These are phyloP conservation scores for Lactarius evosmus DNA, from an alignment of 768 basidiomycete genomes.

Conservation along the genomic window DNA sequence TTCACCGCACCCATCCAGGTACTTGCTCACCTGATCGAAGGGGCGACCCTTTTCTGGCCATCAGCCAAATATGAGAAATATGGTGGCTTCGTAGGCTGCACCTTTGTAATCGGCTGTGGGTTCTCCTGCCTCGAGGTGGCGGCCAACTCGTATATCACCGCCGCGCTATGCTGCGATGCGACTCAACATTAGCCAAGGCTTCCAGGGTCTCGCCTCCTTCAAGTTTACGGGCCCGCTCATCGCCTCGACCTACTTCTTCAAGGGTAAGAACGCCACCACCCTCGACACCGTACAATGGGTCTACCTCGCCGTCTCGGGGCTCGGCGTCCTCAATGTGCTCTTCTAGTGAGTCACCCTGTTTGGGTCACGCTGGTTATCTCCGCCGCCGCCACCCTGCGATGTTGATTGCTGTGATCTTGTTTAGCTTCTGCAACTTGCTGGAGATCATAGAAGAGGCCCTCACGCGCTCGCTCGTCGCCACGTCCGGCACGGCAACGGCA, in stretches of 20 bases:
- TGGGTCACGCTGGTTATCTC: not conserved
- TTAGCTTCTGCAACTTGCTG: slow-evolving; percentile 61
- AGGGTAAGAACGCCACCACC: slow-evolving; percentile 54
- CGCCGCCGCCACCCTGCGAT: slow-evolving; percentile 6
- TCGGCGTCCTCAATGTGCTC: slow-evolving; percentile 61
- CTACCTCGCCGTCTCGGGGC: slow-evolving; percentile 60
- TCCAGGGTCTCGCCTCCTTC: slow-evolving; percentile 74
- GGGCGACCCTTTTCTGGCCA: slow-evolving; percentile 79
- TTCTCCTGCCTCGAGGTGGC: slow-evolving; percentile 66
- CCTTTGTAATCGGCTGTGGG: slow-evolving; percentile 69
- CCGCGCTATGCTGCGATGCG: slow-evolving; percentile 71
- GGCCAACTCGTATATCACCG: slow-evolving; percentile 74
- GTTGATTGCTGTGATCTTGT: slow-evolving; percentile 4
- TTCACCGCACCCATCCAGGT: slow-evolving; percentile 31
- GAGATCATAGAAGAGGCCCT: slow-evolving; percentile 71
- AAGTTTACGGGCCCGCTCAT: slow-evolving; percentile 73
- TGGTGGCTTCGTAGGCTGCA: slow-evolving; percentile 71
- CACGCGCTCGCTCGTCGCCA: slow-evolving; percentile 45
- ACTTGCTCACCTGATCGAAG: slow-evolving; percentile 32
- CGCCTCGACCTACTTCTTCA: slow-evolving; percentile 72
- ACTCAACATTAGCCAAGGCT: slow-evolving; percentile 77
- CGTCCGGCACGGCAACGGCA: slow-evolving; percentile 36
- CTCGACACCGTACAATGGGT: slow-evolving; percentile 73
- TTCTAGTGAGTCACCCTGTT: slow-evolving; percentile 49
- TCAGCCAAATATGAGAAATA: slow-evolving; percentile 65